These are phyloP conservation scores for Colletotrichum kahawae DNA, from an alignment of 2,329 filamentous ascomycete genomes.

Conservation along the genomic window DNA sequence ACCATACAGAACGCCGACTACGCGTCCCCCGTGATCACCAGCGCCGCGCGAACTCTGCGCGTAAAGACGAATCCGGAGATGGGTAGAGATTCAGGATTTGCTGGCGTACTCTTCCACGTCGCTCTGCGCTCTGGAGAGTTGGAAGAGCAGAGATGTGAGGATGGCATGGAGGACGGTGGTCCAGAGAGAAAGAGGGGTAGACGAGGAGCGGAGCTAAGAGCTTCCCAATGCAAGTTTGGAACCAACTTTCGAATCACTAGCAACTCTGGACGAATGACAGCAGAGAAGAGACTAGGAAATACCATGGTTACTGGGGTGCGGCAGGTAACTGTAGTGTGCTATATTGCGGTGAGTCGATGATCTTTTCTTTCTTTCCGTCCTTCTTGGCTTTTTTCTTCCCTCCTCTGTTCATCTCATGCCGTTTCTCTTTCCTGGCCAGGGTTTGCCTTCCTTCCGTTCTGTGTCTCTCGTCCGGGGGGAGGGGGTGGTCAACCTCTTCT, in stretches of 20 bases:
- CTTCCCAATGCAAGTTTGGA: conserved; percentile 3
- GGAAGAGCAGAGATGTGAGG: background rate
- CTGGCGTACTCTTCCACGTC: background rate
- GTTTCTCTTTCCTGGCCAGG: background rate
- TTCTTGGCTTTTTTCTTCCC: background rate
- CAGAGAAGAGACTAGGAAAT: background rate
- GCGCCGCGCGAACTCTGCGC: background rate
- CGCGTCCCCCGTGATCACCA: background rate
- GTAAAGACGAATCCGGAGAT: background rate
- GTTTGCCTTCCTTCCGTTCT: background rate
- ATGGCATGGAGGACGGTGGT: background rate
- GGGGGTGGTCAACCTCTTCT: background rate
- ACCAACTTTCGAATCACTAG: conserved; percentile 2
- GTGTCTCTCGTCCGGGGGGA: background rate
- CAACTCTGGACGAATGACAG: background rate
- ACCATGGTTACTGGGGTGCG: background rate
- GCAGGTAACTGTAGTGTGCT: background rate
- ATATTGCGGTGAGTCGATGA: conserved; percentile 10
- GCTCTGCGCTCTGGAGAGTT: background rate
- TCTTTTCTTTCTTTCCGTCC: background rate
- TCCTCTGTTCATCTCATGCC: background rate
- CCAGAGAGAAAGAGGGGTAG: background rate
- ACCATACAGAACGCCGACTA: background rate
- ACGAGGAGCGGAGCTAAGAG: background rate
- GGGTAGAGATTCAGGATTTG: background rate